A percentile compares a stretch with the other conserved stretches of the same genome.
phyloP scores from a whole-genome alignment of 164 flowering plant genomes.

The Saururus chinensis region DNA sequence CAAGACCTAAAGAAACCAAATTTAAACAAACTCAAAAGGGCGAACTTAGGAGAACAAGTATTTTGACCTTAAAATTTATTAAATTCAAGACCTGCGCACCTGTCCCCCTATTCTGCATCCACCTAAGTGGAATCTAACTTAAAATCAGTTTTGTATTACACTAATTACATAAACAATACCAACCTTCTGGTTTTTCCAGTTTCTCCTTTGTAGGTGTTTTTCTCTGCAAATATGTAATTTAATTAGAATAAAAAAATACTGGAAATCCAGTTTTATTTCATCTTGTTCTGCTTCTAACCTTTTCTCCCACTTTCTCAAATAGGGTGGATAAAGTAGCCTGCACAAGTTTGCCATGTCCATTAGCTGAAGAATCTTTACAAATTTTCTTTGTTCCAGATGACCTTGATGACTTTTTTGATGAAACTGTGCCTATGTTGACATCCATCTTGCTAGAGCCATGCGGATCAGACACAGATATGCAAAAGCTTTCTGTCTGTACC shows the following conservation, averaged over 20 bases:
- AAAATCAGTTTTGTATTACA: not conserved
- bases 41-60: not conserved
- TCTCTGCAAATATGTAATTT: slow-evolving; percentile 16
- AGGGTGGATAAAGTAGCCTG: slow-evolving; percentile 35
- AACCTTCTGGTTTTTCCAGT: slow-evolving; percentile 30
- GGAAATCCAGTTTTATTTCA: not conserved
- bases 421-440: slow-evolving; percentile 7
- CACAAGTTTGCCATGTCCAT: slow-evolving; percentile 39
- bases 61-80: not conserved
- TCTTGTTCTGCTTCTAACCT: slow-evolving; percentile 22
- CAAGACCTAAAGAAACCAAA: not conserved
- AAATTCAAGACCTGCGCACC: too few species aligned
- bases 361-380: slow-evolving; percentile 15
- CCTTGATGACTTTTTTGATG: slow-evolving; percentile 11
- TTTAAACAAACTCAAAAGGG: not conserved
- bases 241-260: not conserved
- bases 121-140: not conserved
- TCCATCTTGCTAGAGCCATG: slow-evolving; percentile 18
- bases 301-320: slow-evolving; percentile 60
- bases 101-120: not conserved
- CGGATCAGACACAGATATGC: slow-evolving; percentile 5
- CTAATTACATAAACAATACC: slow-evolving; percentile 4
- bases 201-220: slow-evolving; percentile 11
- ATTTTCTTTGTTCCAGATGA: slow-evolving; percentile 19
- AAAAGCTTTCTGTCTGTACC: slow-evolving; percentile 18